These are phyloP conservation scores for Gautieria morchelliformis DNA, from an alignment of 768 basidiomycete genomes.

Conservation along the genomic window DNA sequence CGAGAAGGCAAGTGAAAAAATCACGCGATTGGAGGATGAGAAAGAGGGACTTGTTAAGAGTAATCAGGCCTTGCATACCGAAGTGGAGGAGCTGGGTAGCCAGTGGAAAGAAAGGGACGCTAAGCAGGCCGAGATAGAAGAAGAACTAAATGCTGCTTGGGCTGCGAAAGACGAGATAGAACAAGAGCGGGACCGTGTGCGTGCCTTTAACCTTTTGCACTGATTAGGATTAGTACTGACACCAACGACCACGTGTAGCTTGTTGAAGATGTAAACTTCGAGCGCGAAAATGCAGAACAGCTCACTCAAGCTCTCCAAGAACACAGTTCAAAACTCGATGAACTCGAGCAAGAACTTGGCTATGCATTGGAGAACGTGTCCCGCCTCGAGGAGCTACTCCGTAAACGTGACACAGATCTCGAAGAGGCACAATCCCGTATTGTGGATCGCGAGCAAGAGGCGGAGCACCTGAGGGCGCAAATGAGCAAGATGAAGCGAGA, in stretches of 20 bases:
- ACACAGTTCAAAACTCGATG: slow-evolving; percentile 39
- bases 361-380: slow-evolving; percentile 42
- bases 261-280: slow-evolving; percentile 42
- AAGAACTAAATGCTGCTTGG: slow-evolving; percentile 44
- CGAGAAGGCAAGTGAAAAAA: slow-evolving; percentile 40
- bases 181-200: slow-evolving; percentile 46
- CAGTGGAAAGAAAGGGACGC: slow-evolving; percentile 52
- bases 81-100: slow-evolving; percentile 27
- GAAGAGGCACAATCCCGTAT: slow-evolving; percentile 37
- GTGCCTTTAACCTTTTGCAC: slow-evolving; percentile 10
- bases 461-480: slow-evolving; percentile 45
- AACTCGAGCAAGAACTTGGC: slow-evolving; percentile 46
- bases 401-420: slow-evolving; percentile 48
- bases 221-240: background rate
- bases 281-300: slow-evolving; percentile 40
- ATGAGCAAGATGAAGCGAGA: slow-evolving; percentile 46
- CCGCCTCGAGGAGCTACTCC: slow-evolving; percentile 48
- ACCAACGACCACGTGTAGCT: slow-evolving; percentile 29
- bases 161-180: slow-evolving; percentile 43
- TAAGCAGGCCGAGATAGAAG: slow-evolving; percentile 44
- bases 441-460: slow-evolving; percentile 39
- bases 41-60: slow-evolving; percentile 1
- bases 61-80: slow-evolving; percentile 1
- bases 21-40: slow-evolving; percentile 10
- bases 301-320: slow-evolving; percentile 42